These are phyloP conservation scores for Diplodia scrobiculata DNA, from an alignment of 2,329 filamentous ascomycete genomes.

Conservation along the genomic window DNA sequence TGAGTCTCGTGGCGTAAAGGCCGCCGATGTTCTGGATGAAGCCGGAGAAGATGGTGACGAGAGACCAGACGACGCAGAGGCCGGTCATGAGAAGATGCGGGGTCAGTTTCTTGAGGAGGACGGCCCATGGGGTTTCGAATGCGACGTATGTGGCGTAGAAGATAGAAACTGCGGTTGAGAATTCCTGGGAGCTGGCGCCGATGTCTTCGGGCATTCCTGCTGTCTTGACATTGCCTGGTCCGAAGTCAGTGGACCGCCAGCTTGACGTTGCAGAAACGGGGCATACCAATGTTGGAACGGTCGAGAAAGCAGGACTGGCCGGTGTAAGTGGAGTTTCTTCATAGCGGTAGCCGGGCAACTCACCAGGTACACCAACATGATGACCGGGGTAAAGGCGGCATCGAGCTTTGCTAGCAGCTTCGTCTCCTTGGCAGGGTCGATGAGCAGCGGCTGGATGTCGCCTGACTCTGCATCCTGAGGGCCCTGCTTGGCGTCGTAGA, in stretches of 20 bases:
- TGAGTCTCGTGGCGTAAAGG: slow-evolving; percentile 47
- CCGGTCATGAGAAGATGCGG: slow-evolving; percentile 48
- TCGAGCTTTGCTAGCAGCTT: slow-evolving; percentile 55
- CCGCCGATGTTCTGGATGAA: slow-evolving; percentile 50
- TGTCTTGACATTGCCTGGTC: slow-evolving; percentile 52
- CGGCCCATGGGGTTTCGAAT: slow-evolving; percentile 53
- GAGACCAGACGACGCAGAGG: slow-evolving; percentile 51
- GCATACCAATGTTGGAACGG: slow-evolving; percentile 55
- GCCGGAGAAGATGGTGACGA: slow-evolving; percentile 54
- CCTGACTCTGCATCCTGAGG: slow-evolving; percentile 29
- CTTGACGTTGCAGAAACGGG: neutral
- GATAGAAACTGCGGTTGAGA: slow-evolving; percentile 54
- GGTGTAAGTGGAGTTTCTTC: neutral
- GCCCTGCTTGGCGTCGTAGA: slow-evolving; percentile 29
- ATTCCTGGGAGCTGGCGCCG: slow-evolving; percentile 46
- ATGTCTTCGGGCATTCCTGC: slow-evolving; percentile 54
- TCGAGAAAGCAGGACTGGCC: slow-evolving; percentile 54
- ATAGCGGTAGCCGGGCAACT: neutral
- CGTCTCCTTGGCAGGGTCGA: slow-evolving; percentile 52
- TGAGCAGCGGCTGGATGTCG: slow-evolving; percentile 30
- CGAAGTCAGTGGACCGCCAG: neutral
- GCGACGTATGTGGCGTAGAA: slow-evolving; percentile 57
- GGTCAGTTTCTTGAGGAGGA: slow-evolving; percentile 52
- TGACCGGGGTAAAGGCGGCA: slow-evolving; percentile 53
- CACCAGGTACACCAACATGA: slow-evolving; percentile 58